phyloP scores from a whole-genome alignment of 495 filamentous ascomycete genomes.

The Aspergillus bridgeri region DNA sequence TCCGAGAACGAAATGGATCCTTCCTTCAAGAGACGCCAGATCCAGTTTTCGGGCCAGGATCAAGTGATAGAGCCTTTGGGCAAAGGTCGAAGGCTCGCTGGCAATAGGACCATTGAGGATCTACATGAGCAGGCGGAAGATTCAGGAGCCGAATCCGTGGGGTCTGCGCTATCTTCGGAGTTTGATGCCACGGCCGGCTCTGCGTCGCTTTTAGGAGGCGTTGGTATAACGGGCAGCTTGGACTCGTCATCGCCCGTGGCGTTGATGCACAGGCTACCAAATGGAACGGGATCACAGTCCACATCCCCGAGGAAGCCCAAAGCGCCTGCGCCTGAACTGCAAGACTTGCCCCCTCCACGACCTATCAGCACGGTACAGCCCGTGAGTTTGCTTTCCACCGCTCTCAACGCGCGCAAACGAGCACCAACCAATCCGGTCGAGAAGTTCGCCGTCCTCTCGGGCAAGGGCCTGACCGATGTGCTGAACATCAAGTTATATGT shows the following conservation, averaged over 20 bases:
- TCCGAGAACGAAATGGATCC: constrained; percentile 84
- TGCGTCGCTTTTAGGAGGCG: constrained; percentile 52
- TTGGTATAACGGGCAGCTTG: constrained; percentile 42
- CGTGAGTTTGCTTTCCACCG: constrained; percentile 65
- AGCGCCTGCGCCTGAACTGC: constrained; percentile 55
- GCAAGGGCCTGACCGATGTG: constrained; percentile 78
- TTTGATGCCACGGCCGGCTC: constrained; percentile 65
- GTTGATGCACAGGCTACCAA: constrained; percentile 43
- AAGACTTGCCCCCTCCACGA: constrained; percentile 85
- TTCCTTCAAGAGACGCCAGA: constrained; percentile 57
- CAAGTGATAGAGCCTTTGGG: constrained; percentile 57
- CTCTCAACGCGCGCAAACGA: constrained; percentile 72
- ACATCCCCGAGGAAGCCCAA: constrained; percentile 59
- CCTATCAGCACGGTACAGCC: constrained; percentile 84
- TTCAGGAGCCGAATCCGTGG: constrained; percentile 61
- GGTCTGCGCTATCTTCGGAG: constrained; percentile 62
- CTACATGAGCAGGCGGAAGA: constrained; percentile 56
- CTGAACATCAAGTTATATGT: constrained; percentile 83
- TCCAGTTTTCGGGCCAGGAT: constrained; percentile 48
- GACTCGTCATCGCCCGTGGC: constrained; percentile 42
- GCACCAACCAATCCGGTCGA: constrained; percentile 83
- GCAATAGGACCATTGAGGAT: constrained; percentile 41
- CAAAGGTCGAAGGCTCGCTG: constrained; percentile 58
- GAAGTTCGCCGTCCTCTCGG: constrained; percentile 78
- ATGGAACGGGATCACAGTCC: constrained; percentile 35